phyloP scores from a whole-genome alignment of 495 filamentous ascomycete species.

The Parathielavia hyrcaniae region DNA sequence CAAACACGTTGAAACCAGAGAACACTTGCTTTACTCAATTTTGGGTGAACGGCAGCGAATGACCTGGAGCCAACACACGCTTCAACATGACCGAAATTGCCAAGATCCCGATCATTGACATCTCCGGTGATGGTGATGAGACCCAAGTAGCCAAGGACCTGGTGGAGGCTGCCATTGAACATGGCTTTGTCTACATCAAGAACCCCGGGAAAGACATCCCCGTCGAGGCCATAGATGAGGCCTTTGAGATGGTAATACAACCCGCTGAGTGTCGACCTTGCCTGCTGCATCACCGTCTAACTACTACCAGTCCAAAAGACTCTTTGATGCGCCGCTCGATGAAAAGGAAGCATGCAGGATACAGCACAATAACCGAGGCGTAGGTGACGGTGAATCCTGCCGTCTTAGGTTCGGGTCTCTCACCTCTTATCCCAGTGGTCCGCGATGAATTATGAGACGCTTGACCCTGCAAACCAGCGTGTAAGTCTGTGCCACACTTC shows the following conservation, averaged over 20 bases:
- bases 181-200: conserved; percentile 87
- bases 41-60: background rate
- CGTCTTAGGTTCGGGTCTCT: background rate
- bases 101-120: conserved; percentile 75
- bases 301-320: conserved; percentile 59
- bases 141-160: conserved; percentile 59
- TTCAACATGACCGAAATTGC: conserved; percentile 40
- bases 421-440: conserved; percentile 51
- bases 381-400: conserved; percentile 4
- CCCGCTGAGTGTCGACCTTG: background rate
- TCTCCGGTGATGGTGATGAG: conserved; percentile 52
- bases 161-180: conserved; percentile 69
- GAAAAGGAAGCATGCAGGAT: conserved; percentile 74
- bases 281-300: background rate
- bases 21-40: too few species aligned
- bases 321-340: conserved; percentile 64
- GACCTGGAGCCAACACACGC: background rate
- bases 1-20: too few species aligned
- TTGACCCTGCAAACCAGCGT: conserved; percentile 78
- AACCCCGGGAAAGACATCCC: conserved; percentile 61
- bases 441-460: conserved; percentile 77
- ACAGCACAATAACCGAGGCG: conserved; percentile 68
- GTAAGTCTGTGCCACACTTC: conserved; percentile 38
- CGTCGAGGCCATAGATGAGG: conserved; percentile 55
- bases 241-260: conserved; percentile 62